These are phyloP conservation scores for Cantharellus anzutake DNA, from an alignment of 768 basidiomycete species.

Conservation along the genomic window DNA sequence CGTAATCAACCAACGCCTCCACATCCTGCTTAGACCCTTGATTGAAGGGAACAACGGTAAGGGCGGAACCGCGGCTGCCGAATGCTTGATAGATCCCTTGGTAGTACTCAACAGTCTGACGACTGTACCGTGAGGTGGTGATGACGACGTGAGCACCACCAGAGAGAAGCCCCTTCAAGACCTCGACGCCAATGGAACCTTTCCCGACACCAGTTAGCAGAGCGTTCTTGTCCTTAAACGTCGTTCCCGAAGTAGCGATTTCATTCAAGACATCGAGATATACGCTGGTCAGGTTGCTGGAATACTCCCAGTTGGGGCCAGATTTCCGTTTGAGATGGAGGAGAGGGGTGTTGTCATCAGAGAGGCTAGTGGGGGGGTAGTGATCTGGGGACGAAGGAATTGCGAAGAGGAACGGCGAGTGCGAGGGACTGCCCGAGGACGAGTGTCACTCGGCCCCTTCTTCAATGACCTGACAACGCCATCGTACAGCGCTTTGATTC, in stretches of 20 bases:
- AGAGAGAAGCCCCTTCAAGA: conserved; percentile 88
- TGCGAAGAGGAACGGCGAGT: conserved; percentile 85
- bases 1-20: conserved; percentile 94
- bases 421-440: conserved; percentile 23
- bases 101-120: conserved; percentile 93
- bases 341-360: conserved; percentile 82
- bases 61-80: conserved; percentile 87
- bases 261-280: conserved; percentile 96
- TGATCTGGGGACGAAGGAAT: conserved; percentile 84
- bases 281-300: conserved; percentile 84
- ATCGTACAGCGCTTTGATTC: conserved; percentile 87
- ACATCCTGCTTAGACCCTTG: conserved; percentile 98
- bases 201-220: conserved; percentile 95
- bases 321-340: conserved; percentile 95
- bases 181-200: conserved; percentile 94
- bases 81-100: conserved; percentile 93
- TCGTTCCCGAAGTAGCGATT: conserved; percentile 95
- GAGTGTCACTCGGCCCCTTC: conserved; percentile 42
- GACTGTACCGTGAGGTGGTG: conserved; percentile 94
- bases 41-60: conserved; percentile 98
- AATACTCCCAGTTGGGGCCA: conserved; percentile 90
- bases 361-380: conserved; percentile 47
- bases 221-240: conserved; percentile 98
- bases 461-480: conserved; percentile 88
- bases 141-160: conserved; percentile 94